These are phyloP conservation scores for Tympanopsis confertula DNA, from an alignment of 2,329 filamentous ascomycete genomes.

Conservation along the genomic window DNA sequence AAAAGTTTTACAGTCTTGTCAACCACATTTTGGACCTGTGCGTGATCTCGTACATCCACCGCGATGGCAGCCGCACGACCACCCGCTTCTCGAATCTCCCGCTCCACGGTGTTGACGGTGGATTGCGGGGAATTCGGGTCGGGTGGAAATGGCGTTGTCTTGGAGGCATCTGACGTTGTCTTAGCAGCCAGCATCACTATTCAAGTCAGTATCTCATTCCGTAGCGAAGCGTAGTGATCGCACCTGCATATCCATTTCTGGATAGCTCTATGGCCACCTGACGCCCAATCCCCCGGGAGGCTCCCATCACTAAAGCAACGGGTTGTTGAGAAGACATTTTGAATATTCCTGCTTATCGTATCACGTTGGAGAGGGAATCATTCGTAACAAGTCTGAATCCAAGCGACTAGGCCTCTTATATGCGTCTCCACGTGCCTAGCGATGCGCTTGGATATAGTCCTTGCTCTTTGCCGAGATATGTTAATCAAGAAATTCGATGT, in stretches of 20 bases:
- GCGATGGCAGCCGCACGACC: conserved; percentile 53
- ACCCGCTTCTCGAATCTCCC: conserved; percentile 57
- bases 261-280: conserved; percentile 61
- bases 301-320: conserved; percentile 64
- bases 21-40: conserved; percentile 49
- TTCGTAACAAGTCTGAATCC: too few relatives aligned
- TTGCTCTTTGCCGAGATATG: too few relatives aligned
- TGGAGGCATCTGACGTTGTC: conserved; percentile 51
- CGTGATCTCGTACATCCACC: conserved; percentile 58
- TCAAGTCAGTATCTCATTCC: not conserved
- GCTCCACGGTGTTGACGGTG: conserved; percentile 69
- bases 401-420: too few relatives aligned
- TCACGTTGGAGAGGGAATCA: too few relatives aligned
- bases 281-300: conserved; percentile 69
- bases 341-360: not conserved
- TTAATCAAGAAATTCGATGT: too few relatives aligned
- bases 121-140: conserved; percentile 64
- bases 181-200: conserved; percentile 70
- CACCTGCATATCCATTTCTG: not conserved
- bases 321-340: conserved; percentile 16
- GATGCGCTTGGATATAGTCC: too few relatives aligned
- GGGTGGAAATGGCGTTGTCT: conserved; percentile 52
- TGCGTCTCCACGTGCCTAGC: too few relatives aligned
- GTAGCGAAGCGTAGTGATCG: not conserved
- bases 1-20: conserved; percentile 44